Evolutionary conservation across 192 early-diverging fungal genomes (phyloP).

Genomic region (Podila minutissima): DNA sequence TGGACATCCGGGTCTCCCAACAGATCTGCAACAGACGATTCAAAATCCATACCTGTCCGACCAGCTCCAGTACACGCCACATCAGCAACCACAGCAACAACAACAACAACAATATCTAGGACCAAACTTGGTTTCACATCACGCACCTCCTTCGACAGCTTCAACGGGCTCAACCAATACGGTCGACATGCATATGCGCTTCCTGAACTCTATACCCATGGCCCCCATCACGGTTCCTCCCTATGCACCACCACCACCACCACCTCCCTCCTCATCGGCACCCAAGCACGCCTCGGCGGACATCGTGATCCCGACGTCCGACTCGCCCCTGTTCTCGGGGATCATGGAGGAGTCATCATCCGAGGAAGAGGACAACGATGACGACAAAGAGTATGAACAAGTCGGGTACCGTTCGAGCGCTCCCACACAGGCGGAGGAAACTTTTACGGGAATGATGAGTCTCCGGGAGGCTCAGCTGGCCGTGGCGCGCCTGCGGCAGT

Average conservation of each 20-base stretch:
- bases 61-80: no score
- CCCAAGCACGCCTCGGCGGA: not conserved
- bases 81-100: no score
- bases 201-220: conserved; percentile 21
- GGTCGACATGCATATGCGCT: conserved; percentile 10
- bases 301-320: not conserved
- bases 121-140: not conserved
- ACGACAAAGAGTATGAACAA: not conserved
- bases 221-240: not conserved
- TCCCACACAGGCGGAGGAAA: not conserved
- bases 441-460: not conserved
- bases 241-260: not conserved
- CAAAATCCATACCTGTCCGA: not conserved
- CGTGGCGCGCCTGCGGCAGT: conserved; percentile 13
- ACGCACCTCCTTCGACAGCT: not conserved
- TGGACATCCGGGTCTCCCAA: no score
- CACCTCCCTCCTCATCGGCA: not conserved
- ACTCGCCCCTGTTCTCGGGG: not conserved
- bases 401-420: not conserved
- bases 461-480: conserved; percentile 21
- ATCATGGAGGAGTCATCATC: not conserved
- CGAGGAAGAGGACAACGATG: not conserved
- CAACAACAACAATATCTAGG: not conserved
- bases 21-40: not conserved
- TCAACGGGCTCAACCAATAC: conserved; percentile 1